Evolutionary conservation across 768 basidiomycete genomes (phyloP).

Genomic region (Hysterangium stoloniferum): DNA sequence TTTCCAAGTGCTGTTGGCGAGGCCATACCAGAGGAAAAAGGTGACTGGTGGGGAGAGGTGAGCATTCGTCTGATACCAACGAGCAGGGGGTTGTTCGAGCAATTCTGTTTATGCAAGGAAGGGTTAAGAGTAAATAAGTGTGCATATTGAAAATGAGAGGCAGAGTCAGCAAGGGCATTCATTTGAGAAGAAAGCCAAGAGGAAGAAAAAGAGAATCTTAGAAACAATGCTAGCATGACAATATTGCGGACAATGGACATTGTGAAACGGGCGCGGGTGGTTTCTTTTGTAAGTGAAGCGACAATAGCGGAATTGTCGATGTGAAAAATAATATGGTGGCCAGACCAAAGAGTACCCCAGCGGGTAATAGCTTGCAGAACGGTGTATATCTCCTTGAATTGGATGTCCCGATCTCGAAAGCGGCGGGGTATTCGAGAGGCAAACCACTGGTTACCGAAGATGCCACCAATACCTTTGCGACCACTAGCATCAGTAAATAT

Average conservation of each 20-base stretch:
- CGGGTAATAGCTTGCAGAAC: conserved; percentile 25
- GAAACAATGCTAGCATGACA: conserved; percentile 12
- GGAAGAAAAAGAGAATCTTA: conserved; percentile 14
- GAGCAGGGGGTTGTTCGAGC: conserved; percentile 15
- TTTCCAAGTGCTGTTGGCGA: conserved; percentile 24
- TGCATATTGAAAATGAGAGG: conserved; percentile 18
- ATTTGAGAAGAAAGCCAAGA: conserved; percentile 14
- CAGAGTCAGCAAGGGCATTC: conserved; percentile 17
- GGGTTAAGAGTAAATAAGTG: conserved; percentile 21
- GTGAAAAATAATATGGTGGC: conserved; percentile 24
- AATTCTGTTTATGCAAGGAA: conserved; percentile 18
- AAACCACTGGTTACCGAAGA: conserved; percentile 23
- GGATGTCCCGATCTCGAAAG: conserved; percentile 22
- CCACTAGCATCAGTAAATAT: conserved; percentile 30
- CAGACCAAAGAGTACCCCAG: conserved; percentile 22
- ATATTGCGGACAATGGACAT: conserved; percentile 15
- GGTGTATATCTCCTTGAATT: conserved; percentile 23
- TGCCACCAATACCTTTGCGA: conserved; percentile 22
- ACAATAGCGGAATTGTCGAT: conserved; percentile 25
- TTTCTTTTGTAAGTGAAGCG: conserved; percentile 1
- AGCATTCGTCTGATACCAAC: conserved; percentile 15
- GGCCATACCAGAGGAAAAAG: conserved; percentile 25
- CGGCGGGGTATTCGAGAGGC: conserved; percentile 19
- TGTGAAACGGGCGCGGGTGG: conserved; percentile 9
- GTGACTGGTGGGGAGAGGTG: conserved; percentile 13